Conservation (phyloP, 306 rosid genomes). For the Coriaria nepalensis region DNA sequence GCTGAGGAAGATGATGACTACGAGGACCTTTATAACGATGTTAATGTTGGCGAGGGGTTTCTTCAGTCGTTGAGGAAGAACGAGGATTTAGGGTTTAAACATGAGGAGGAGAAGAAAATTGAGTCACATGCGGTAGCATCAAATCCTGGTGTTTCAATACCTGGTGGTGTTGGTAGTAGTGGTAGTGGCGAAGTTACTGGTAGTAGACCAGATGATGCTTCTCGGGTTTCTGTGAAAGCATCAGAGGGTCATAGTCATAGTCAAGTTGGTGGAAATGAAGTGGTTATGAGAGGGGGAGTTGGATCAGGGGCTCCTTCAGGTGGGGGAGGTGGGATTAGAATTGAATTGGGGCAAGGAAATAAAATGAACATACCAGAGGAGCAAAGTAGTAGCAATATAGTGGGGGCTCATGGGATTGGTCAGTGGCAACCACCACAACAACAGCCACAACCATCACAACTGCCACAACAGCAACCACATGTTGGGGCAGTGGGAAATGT, state of each 20-base stretch:
- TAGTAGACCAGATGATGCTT: conserved; percentile 18
- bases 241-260: conserved; percentile 38
- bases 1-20: conserved; percentile 89
- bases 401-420: conserved; percentile 34
- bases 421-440: conserved; percentile 21
- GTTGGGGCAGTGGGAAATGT: conserved; percentile 27
- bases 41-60: conserved; percentile 87
- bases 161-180: conserved; percentile 38
- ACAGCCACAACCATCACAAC: conserved; percentile 11
- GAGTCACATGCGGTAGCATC: conserved; percentile 14
- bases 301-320: conserved; percentile 31
- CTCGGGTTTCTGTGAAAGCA: conserved; percentile 31
- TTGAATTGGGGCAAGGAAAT: conserved; percentile 57
- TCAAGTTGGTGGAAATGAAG: conserved; percentile 53
- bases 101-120: conserved; percentile 44
- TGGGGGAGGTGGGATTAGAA: conserved; percentile 56
- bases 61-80: conserved; percentile 66
- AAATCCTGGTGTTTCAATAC: conserved; percentile 27
- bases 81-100: conserved; percentile 47
- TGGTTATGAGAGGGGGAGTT: conserved; percentile 25
- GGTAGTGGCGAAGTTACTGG: conserved; percentile 19
- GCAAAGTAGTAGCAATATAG: conserved; percentile 31
- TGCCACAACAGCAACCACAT: conserved; percentile 16
- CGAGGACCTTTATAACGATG: conserved; percentile 94
- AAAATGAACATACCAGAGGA: conserved; percentile 54